Conservation (phyloP, 2,329 filamentous ascomycete genomes). For the Talaromyces sp. region DNA sequence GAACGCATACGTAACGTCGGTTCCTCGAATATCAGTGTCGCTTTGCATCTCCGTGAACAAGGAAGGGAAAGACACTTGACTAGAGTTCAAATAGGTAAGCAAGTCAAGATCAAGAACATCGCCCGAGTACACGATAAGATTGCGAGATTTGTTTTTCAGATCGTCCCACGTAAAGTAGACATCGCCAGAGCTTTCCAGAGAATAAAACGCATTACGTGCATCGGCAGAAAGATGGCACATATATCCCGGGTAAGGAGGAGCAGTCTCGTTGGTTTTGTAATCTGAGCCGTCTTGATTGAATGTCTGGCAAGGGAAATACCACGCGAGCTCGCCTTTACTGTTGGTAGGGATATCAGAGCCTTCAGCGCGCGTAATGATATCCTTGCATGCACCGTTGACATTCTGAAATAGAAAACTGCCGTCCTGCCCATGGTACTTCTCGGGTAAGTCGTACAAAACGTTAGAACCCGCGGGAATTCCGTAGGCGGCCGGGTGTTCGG, state of each 20-base stretch:
- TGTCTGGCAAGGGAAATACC: conserved; percentile 92
- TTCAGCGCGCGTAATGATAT: conserved; percentile 66
- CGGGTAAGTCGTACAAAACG: conserved; percentile 77
- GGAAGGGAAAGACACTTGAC: conserved; percentile 68
- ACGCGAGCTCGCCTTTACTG: conserved; percentile 67
- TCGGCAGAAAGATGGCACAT: conserved; percentile 73
- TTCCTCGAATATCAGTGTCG: conserved; percentile 66
- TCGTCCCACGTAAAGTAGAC: conserved; percentile 97
- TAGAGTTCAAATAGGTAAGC: conserved; percentile 81
- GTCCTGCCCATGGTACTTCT: conserved; percentile 80
- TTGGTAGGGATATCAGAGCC: conserved; percentile 77
- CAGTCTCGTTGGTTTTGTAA: conserved; percentile 65
- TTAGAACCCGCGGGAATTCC: conserved; percentile 73
- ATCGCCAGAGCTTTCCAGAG: conserved; percentile 65
- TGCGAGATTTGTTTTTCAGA: conserved; percentile 79
- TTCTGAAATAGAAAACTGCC: conserved; percentile 98
- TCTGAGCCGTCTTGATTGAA: conserved; percentile 89
- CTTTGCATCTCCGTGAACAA: conserved; percentile 76
- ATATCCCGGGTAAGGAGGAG: conserved; percentile 75
- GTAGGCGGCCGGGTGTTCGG: conserved; percentile 70
- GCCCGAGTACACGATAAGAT: conserved; percentile 89
- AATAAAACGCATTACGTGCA: conserved; percentile 71
- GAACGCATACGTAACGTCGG: conserved; percentile 84
- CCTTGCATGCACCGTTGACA: conserved; percentile 95
- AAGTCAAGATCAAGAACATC: conserved; percentile 87